These are phyloP conservation scores for Zygosaccharomyces rouxii DNA, from an alignment of 805 yeast genomes.

Conservation along the genomic window DNA sequence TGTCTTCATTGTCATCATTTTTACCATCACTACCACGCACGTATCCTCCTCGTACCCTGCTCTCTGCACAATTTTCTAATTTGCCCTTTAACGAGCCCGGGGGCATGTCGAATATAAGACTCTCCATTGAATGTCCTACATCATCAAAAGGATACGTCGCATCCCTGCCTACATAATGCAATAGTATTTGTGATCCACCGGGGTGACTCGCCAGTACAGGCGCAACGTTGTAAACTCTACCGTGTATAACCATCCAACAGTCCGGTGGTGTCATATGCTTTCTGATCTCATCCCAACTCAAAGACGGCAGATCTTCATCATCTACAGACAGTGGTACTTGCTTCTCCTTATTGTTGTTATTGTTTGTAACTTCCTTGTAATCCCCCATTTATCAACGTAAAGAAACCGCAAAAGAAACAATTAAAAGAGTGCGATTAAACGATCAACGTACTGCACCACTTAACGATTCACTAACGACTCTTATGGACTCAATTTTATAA, in stretches of 20 bases:
- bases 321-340: not conserved
- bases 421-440: not conserved
- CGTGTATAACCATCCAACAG: constrained; percentile 26
- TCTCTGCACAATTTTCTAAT: constrained; percentile 22
- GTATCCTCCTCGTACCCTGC: not conserved
- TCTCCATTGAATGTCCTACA: constrained; percentile 31
- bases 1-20: not conserved
- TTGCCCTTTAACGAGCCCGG: constrained; percentile 51
- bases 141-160: constrained; percentile 27
- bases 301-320: constrained; percentile 7
- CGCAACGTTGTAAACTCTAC: constrained; percentile 23
- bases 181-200: constrained; percentile 25
- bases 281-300: constrained; percentile 17
- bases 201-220: constrained; percentile 26
- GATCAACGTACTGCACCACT: not conserved
- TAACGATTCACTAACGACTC: not conserved
- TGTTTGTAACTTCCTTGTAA: not conserved
- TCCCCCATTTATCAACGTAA: not conserved
- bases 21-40: not conserved
- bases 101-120: constrained; percentile 40
- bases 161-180: constrained; percentile 26
- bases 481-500: not conserved
- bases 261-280: constrained; percentile 16
- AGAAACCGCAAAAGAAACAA: not conserved
- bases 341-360: not conserved